Evolutionary conservation across 1,284 basidiomycete genomes (phyloP), one percentile per base, ranked within the genome.

Genomic region (Boletus semigastroideus): DNA sequence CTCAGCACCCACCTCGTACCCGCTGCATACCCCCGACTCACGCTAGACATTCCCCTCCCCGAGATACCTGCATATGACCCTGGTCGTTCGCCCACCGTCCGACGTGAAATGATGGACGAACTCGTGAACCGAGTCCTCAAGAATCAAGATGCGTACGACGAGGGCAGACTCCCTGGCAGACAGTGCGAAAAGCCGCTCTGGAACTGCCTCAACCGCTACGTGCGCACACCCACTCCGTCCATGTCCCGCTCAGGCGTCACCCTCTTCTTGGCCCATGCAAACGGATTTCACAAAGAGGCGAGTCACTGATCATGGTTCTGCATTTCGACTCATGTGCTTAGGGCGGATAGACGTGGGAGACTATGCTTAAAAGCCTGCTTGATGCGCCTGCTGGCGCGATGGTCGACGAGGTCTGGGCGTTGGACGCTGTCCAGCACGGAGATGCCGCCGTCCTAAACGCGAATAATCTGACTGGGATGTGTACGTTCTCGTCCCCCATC

Each of bases 261-360:
- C 0, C 71, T 94, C 37, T 78, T 94, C 54, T 71, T 89, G 40
- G 79, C 80, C 9, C 91, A 93, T 62, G 90, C 88, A 1, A 93
- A 88, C 66, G 91, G 92, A 9, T 84, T 94, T 59, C 82, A 83
- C 56, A 93, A 93, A 69, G 88, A 92, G 80, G 90, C 84, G 51
- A 55, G 79, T 52, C n/a, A 6, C 61, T 11, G 12, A n/a, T 28
- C 40, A 27, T 38, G 20, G 30, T 28, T 30, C n/a, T 6, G 3
- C 31, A 25, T 13, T n/a, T 14, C 13, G 14, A 34, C 17, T 45
- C 0, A 49, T 33, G 20, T 22, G 13, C 10, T 4, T 22, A 25
- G n/a, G 13, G 1, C n/a, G 20, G 5, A 49, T 59, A 87, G 82
- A 82, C 77, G 30, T 92, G 86, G 82, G 85, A 90, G 61, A 80